Conservation (phyloP, 495 filamentous ascomycete species). For the Coniosporium apollinis region DNA sequence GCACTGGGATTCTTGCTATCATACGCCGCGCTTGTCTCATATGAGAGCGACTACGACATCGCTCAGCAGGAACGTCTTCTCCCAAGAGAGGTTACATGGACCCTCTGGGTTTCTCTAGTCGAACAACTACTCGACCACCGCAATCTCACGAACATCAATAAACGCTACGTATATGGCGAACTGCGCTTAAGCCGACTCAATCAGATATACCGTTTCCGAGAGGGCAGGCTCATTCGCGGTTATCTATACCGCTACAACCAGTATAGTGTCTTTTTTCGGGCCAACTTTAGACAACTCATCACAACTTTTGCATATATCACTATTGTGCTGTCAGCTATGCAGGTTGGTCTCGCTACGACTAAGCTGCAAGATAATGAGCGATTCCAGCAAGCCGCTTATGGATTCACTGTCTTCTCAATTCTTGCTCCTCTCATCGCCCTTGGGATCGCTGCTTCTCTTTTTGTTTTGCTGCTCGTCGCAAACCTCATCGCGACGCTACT, state of each 20-base stretch:
- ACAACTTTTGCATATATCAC: conserved; percentile 32
- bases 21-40: conserved; percentile 24
- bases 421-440: neutral
- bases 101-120: conserved; percentile 5
- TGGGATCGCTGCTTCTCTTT: neutral
- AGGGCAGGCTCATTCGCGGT: neutral
- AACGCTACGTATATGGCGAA: conserved; percentile 19
- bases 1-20: conserved; percentile 28
- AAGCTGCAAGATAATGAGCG: conserved; percentile 19
- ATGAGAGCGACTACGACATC: conserved; percentile 25
- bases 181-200: conserved; percentile 16
- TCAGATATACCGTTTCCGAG: conserved; percentile 14
- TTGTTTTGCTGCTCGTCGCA: neutral
- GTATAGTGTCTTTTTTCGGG: conserved; percentile 22
- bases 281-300: conserved; percentile 31
- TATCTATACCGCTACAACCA: conserved; percentile 1
- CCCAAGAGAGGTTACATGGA: conserved; percentile 14
- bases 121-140: conserved; percentile 3
- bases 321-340: conserved; percentile 41
- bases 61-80: conserved; percentile 18
- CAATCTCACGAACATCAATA: conserved; percentile 10
- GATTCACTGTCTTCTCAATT: conserved; percentile 27
- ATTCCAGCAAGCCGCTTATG: conserved; percentile 34
- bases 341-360: conserved; percentile 36
- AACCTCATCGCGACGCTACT: neutral